These are phyloP conservation scores for Penicillium verrucosum DNA, from an alignment of 2,329 filamentous ascomycete species.

Conservation along the genomic window DNA sequence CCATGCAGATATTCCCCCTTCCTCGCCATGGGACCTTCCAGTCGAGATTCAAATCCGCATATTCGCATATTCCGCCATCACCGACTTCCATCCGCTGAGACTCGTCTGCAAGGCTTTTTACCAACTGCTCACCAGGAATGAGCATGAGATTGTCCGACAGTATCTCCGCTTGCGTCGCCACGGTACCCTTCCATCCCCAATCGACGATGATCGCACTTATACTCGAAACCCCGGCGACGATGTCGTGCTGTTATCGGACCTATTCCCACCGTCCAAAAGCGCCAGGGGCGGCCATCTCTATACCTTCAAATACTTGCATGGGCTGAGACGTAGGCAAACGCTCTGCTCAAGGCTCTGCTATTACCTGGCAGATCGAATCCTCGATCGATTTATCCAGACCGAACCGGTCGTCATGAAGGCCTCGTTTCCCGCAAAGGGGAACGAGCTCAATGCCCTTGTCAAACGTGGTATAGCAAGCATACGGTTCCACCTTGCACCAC, in stretches of 20 bases:
- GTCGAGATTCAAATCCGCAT: conserved; percentile 43
- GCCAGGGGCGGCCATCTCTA: conserved; percentile 39
- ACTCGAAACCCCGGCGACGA: conserved; percentile 44
- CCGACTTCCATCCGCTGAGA: conserved; percentile 36
- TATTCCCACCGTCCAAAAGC: conserved; percentile 40
- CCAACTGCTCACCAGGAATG: conserved; percentile 36
- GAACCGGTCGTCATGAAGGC: conserved; percentile 32
- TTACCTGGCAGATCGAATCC: conserved; percentile 42
- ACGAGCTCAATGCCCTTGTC: conserved; percentile 33
- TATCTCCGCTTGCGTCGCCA: conserved; percentile 43
- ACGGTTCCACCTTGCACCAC: conserved; percentile 40
- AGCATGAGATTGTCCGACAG: conserved; percentile 41
- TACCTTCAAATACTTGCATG: conserved; percentile 41
- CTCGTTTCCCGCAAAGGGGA: conserved; percentile 31
- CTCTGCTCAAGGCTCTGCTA: conserved; percentile 40
- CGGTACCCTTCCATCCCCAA: conserved; percentile 42
- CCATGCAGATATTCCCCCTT: conserved; percentile 24
- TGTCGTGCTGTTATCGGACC: conserved; percentile 43
- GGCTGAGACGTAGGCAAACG: conserved; percentile 37
- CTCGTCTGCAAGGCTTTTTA: conserved; percentile 41
- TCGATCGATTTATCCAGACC: conserved; percentile 38
- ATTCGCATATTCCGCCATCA: conserved; percentile 40
- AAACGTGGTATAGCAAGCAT: conserved; percentile 34
- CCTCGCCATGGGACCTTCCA: conserved; percentile 41
- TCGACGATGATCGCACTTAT: conserved; percentile 35